These are phyloP conservation scores for Dictyostelium brefeldianum DNA, from an alignment of 78 protist species.

Conservation along the genomic window DNA sequence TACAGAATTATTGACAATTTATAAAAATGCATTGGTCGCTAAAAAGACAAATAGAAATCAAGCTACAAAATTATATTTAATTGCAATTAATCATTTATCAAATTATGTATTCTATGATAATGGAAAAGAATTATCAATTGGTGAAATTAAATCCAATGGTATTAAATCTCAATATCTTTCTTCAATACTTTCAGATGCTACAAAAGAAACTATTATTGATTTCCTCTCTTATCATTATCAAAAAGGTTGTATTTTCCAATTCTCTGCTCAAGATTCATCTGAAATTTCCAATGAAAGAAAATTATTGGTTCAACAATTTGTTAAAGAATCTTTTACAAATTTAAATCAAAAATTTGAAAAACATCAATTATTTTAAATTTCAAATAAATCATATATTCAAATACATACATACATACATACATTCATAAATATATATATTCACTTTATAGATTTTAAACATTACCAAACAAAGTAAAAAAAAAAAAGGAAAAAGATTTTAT, in stretches of 20 bases:
- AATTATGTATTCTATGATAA: neutral
- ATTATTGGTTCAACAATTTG: constrained; percentile 1
- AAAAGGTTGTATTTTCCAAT: constrained; percentile 24
- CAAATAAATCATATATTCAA: no score
- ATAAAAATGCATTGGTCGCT: constrained; percentile 34
- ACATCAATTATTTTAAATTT: neutral
- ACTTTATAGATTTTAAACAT: no score
- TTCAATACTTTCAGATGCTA: neutral
- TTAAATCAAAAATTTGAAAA: constrained; percentile 4
- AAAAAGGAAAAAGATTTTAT: no score
- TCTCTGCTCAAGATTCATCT: neutral
- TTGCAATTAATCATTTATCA: constrained; percentile 71
- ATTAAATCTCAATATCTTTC: constrained; percentile 22
- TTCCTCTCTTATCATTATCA: constrained; percentile 8
- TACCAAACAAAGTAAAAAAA: no score
- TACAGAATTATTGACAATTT: constrained; percentile 19
- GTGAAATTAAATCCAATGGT: constrained; percentile 5
- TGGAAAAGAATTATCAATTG: neutral
- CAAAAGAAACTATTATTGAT: constrained; percentile 35
- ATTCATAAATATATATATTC: no score
- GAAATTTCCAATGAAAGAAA: constrained; percentile 15
- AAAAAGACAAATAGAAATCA: neutral
- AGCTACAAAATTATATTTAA: constrained; percentile 55
- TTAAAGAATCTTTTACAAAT: neutral
- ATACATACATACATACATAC: no score